Evolutionary conservation across 148 eudicot genomes (phyloP), one percentile per base, ranked within the genome.

Genomic region (Beta vulgaris): DNA sequence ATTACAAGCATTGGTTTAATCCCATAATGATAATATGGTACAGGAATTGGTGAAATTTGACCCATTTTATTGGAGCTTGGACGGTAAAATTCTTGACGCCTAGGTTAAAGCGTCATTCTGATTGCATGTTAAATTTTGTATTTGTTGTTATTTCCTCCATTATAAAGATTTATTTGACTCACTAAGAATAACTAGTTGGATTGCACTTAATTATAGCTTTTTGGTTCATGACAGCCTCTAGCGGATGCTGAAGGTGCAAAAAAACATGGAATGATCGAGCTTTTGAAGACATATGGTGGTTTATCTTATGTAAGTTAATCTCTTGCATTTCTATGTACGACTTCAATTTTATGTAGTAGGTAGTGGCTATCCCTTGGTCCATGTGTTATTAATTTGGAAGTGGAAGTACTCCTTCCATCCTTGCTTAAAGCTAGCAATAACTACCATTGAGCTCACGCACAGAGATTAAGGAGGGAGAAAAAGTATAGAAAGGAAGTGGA

Each of bases 171-270:
- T 35, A 6, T 66, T 66, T 66, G 18, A 34, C 35, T 43, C 46
- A 51, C 44, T 19, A 12, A 23, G 43, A 57, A 32, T 49, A 43
- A 54, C 58, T 58, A 39, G 40, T 44, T 60, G 55, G 15, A 49
- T 61, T 76, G 61, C 25, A 70, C 48, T 28, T 71, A 29, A 54
- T 69, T 36, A 49, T 61, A 44, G 68, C 13, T 43, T 78, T 75
- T 76, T 53, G 34, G 46, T 77, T 65, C 61, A 65, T 92, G 73
- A 80, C 96, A 95, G 99, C 99, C 99, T 84, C 85, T 92, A 83
- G 99, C 99, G 80, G 99, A 95, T 88, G 96, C 99, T 15, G 99
- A 92, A 84, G 99, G 99, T 87, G 97, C 97, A 57, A 92, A 88
- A 73, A 90, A 89, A 59, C 76, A 71, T 78, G 74, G 79, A 55